Percentiles rank a stretch among this genome's conserved stretches.
Conservation (phyloP, 331 rosid species). For the Spiraea crenata region DNA sequence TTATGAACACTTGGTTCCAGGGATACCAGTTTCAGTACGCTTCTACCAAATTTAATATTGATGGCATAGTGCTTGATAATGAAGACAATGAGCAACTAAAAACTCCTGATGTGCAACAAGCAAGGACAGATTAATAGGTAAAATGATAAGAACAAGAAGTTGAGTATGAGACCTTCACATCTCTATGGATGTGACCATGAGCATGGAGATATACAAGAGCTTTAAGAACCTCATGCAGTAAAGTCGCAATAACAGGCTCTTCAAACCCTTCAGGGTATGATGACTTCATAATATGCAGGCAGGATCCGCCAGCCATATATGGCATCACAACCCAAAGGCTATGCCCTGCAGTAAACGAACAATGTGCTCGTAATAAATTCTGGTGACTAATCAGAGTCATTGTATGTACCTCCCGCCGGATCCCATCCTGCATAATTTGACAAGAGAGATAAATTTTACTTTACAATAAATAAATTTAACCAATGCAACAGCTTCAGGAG, state of each 20-base stretch:
- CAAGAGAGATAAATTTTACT: background rate
- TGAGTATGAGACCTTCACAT: slow-evolving; percentile 69
- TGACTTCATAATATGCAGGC: slow-evolving; percentile 96
- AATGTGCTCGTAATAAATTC: slow-evolving; percentile 82
- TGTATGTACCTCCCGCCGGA: slow-evolving; percentile 84
- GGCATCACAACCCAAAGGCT: slow-evolving; percentile 99
- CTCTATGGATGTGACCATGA: slow-evolving; percentile 97
- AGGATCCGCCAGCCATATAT: slow-evolving; percentile 97
- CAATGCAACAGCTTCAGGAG: background rate
- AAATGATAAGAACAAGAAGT: background rate
- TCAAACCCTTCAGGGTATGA: slow-evolving; percentile 82
- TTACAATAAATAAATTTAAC: background rate
- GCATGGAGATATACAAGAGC: slow-evolving; percentile 96
- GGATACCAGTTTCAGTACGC: background rate
- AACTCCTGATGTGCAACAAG: slow-evolving; percentile 7
- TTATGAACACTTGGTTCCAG: background rate
- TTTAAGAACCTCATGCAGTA: slow-evolving; percentile 86
- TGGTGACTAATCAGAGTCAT: slow-evolving; percentile 87
- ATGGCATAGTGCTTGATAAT: background rate
- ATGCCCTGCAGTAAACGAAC: slow-evolving; percentile 92
- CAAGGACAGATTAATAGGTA: background rate
- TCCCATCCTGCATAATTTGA: slow-evolving; percentile 80
- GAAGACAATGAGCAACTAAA: slow-evolving; percentile 9
- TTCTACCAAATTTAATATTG: background rate
- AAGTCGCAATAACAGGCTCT: slow-evolving; percentile 86